Conservation (phyloP, 306 rosid species). For the Begonia masoniana region DNA sequence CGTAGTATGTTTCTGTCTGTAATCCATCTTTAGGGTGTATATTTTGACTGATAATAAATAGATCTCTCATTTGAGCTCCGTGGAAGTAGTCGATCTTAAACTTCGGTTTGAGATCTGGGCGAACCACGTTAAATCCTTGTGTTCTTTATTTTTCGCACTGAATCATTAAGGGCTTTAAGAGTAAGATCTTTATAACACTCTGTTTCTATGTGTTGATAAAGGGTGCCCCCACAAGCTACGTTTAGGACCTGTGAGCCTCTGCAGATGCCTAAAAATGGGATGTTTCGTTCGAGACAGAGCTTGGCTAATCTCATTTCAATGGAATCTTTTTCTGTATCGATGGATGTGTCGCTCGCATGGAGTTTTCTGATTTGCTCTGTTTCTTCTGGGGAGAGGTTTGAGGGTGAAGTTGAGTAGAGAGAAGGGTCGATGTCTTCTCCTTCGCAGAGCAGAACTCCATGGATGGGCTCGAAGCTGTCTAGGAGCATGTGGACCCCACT, state of each 20-base stretch:
- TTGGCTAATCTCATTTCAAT: slow-evolving; percentile 71
- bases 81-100: no score
- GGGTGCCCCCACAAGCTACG: slow-evolving; percentile 88
- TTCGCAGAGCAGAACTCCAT: slow-evolving; percentile 89
- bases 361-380: slow-evolving; percentile 55
- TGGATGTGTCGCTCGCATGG: slow-evolving; percentile 70
- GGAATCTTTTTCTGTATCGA: slow-evolving; percentile 77
- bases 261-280: slow-evolving; percentile 84
- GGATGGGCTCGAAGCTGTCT: slow-evolving; percentile 91
- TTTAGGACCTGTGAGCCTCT: slow-evolving; percentile 79
- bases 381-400: slow-evolving; percentile 50
- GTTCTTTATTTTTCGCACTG: no score
- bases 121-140: no score
- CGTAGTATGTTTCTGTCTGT: no score
- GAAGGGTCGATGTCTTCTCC: slow-evolving; percentile 96
- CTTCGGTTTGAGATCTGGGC: no score
- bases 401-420: slow-evolving; percentile 40
- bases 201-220: slow-evolving; percentile 58
- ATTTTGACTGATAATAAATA: no score
- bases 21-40: no score
- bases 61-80: no score
- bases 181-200: no score
- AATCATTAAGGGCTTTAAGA: no score
- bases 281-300: slow-evolving; percentile 85
- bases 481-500: slow-evolving; percentile 63